Evolutionary conservation across 345 rosid species (phyloP).

Genomic region (Gossypium herbaceum): DNA sequence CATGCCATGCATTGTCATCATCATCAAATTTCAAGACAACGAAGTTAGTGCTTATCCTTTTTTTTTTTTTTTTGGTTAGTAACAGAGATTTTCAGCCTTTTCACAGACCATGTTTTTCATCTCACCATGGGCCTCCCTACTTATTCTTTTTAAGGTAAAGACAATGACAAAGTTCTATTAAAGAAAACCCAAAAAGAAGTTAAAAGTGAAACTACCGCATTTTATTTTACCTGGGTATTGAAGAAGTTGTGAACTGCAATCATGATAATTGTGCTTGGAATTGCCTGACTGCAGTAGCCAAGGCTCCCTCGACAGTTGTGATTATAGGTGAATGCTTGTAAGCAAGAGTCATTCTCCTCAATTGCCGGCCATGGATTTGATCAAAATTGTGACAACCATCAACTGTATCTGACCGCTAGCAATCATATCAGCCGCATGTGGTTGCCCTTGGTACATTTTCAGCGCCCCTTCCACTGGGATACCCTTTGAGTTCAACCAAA

Average conservation of each 20-base stretch:
- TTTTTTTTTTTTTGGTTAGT: neutral
- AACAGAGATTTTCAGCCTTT: constrained; percentile 4
- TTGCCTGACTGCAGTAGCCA: constrained; percentile 80
- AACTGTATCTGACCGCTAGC: constrained; percentile 87
- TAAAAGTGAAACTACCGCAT: too few species aligned
- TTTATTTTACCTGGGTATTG: constrained; percentile 24
- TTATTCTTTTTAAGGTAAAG: constrained; percentile 1
- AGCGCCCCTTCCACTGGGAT: constrained; percentile 70
- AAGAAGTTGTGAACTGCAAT: constrained; percentile 89
- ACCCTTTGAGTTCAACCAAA: constrained; percentile 65
- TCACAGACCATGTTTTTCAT: neutral
- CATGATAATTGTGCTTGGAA: constrained; percentile 57
- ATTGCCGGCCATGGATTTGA: constrained; percentile 76
- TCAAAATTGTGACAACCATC: constrained; percentile 91
- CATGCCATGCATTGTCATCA: neutral
- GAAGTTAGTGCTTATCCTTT: neutral
- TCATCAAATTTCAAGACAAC: neutral
- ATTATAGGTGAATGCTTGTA: constrained; percentile 78
- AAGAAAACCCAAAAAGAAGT: neutral
- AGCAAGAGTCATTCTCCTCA: constrained; percentile 92
- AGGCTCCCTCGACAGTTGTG: constrained; percentile 89
- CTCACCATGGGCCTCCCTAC: neutral
- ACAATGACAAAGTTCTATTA: neutral
- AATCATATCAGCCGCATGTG: constrained; percentile 94
- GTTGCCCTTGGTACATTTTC: constrained; percentile 93